Evolutionary conservation across 2,329 filamentous ascomycete genomes (phyloP).

Genomic region (Leptographium flavum): DNA sequence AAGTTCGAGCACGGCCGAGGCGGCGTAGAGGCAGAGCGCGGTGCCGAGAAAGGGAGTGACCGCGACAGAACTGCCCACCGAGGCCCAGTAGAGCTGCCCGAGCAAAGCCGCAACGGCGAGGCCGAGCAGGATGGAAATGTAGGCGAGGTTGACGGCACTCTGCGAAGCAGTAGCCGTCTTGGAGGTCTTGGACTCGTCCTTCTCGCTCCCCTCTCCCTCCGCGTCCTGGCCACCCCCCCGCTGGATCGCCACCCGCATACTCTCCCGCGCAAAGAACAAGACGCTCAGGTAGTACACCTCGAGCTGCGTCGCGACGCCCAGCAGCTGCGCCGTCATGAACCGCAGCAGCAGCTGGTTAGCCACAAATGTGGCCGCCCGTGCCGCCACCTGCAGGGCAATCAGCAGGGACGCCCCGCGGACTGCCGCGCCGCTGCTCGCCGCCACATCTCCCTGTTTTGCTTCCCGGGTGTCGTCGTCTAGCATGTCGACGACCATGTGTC

Average conservation of each 20-base stretch:
- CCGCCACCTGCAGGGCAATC: conserved; percentile 74
- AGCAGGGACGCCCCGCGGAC: conserved; percentile 68
- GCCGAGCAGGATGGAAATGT: conserved; percentile 61
- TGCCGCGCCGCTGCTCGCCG: not conserved
- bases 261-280: conserved; percentile 90
- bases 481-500: conserved; percentile 1
- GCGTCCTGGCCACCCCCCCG: conserved; percentile 39
- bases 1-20: conserved; percentile 56
- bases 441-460: not conserved
- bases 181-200: not conserved
- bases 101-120: conserved; percentile 47
- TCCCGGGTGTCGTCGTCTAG: too few species aligned
- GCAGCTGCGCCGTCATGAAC: conserved; percentile 68
- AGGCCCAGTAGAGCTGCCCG: conserved; percentile 52
- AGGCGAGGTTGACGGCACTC: conserved; percentile 76
- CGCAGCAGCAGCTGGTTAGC: conserved; percentile 87
- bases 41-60: conserved; percentile 48
- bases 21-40: conserved; percentile 39
- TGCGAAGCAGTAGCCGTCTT: conserved; percentile 36
- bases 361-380: conserved; percentile 77
- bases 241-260: conserved; percentile 80
- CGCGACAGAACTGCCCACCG: conserved; percentile 20
- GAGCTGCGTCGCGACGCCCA: conserved; percentile 78
- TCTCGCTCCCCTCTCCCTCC: conserved; percentile 9
- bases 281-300: conserved; percentile 87